phyloP scores from a whole-genome alignment of 2,329 filamentous ascomycete genomes.

The Trichoderma citrinoviride region DNA sequence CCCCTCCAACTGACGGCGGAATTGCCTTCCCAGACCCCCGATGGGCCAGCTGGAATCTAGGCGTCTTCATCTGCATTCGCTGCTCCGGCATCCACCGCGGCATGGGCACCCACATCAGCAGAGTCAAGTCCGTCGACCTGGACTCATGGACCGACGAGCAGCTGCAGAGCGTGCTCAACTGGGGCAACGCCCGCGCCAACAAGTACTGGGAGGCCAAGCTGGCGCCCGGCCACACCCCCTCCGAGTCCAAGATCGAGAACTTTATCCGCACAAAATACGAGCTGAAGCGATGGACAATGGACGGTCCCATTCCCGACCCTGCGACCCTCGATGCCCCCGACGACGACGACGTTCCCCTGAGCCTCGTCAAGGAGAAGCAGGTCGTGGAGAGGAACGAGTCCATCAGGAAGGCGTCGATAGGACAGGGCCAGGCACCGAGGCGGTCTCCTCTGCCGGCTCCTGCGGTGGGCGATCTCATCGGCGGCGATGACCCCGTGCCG shows the following conservation, averaged over 20 bases:
- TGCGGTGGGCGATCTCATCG: constrained; percentile 75
- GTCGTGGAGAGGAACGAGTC: constrained; percentile 59
- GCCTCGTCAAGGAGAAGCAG: constrained; percentile 65
- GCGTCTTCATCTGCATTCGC: constrained; percentile 95
- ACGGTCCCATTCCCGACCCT: constrained; percentile 92
- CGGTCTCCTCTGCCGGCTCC: constrained; percentile 45
- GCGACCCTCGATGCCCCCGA: constrained; percentile 76
- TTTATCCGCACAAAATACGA: constrained; percentile 99
- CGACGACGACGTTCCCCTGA: constrained; percentile 74
- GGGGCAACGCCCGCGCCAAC: constrained; percentile 95
- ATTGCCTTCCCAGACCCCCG: constrained; percentile 66
- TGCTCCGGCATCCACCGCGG: constrained; percentile 98
- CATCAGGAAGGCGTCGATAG: constrained; percentile 58
- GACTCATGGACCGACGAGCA: constrained; percentile 99
- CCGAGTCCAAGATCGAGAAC: constrained; percentile 98
- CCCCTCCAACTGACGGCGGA: background rate
- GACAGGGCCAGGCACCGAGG: constrained; percentile 40
- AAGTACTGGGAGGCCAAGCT: constrained; percentile 99
- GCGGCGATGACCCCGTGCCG: constrained; percentile 66
- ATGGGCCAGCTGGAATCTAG: constrained; percentile 99
- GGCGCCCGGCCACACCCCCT: constrained; percentile 84
- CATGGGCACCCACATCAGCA: constrained; percentile 98
- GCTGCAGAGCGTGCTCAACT: constrained; percentile 86
- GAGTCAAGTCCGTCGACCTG: constrained; percentile 96
- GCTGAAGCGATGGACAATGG: constrained; percentile 99